Conservation (phyloP, 176 grass and related monocot species). For the Oryza meyeriana region DNA sequence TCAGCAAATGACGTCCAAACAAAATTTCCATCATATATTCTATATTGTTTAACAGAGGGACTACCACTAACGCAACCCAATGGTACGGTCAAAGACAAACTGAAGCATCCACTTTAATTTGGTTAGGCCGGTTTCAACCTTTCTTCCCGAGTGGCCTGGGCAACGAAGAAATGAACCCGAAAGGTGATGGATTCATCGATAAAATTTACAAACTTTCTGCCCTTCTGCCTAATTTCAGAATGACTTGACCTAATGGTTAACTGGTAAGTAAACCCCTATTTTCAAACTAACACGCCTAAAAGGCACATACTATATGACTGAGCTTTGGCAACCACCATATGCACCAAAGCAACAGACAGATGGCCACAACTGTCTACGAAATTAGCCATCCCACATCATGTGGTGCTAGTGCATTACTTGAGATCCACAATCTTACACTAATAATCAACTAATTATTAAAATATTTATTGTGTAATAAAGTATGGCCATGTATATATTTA, state of each 20-base stretch:
- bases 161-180: background rate
- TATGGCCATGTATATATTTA: background rate
- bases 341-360: conserved; percentile 8
- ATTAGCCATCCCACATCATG: background rate
- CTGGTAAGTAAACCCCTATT: conserved; percentile 20
- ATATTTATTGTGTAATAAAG: background rate
- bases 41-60: background rate
- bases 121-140: conserved; percentile 36
- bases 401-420: conserved; percentile 32
- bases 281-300: conserved; percentile 21
- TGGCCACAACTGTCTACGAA: conserved; percentile 10
- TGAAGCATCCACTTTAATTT: conserved; percentile 12
- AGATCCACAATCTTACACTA: conserved; percentile 27
- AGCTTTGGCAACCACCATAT: conserved; percentile 33
- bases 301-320: conserved; percentile 32
- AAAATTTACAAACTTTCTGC: conserved; percentile 24
- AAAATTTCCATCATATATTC: background rate
- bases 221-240: conserved; percentile 47
- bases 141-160: conserved; percentile 1
- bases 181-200: background rate
- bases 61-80: background rate
- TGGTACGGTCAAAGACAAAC: no score
- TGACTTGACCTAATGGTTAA: conserved; percentile 26
- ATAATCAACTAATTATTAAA: background rate
- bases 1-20: background rate